Conservation (phyloP, 805 yeast genomes). For the Myxozyma mucilagina region DNA sequence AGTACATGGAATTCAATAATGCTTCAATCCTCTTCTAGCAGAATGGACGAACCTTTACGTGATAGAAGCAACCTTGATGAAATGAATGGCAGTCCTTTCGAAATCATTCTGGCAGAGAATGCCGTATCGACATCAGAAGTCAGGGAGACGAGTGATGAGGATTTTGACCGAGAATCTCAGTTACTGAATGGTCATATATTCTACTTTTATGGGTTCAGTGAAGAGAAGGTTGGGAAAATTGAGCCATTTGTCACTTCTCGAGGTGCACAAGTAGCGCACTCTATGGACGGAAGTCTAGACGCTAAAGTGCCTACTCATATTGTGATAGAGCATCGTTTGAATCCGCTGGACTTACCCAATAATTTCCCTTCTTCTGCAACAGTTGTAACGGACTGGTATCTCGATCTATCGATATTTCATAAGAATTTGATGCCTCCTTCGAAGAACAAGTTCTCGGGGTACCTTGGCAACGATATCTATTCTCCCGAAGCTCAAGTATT, state of each 20-base stretch:
- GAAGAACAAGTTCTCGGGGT: slow-evolving; percentile 10
- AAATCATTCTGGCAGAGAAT: slow-evolving; percentile 1
- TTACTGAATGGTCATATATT: slow-evolving; percentile 5
- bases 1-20: slow-evolving; percentile 25
- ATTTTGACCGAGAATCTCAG: slow-evolving; percentile 7
- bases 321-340: slow-evolving; percentile 19
- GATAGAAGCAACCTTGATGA: slow-evolving; percentile 5
- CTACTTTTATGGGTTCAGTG: slow-evolving; percentile 6
- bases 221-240: slow-evolving; percentile 1
- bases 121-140: neutral
- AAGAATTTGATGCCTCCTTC: slow-evolving; percentile 40
- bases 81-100: neutral
- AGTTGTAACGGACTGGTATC: slow-evolving; percentile 74
- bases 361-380: slow-evolving; percentile 31
- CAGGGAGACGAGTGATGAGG: neutral
- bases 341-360: slow-evolving; percentile 11
- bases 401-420: slow-evolving; percentile 71
- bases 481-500: slow-evolving; percentile 39
- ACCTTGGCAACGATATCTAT: slow-evolving; percentile 50
- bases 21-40: slow-evolving; percentile 5
- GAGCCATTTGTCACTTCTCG: slow-evolving; percentile 21
- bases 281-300: neutral
- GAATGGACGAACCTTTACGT: neutral
- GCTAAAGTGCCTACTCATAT: slow-evolving; percentile 21
- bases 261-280: slow-evolving; percentile 16